A percentile compares a stretch with the other conserved stretches of the same genome.
Evolutionary conservation across 1,284 basidiomycete species (phyloP).

Genomic region (Erythrobasidium hasegawianum): DNA sequence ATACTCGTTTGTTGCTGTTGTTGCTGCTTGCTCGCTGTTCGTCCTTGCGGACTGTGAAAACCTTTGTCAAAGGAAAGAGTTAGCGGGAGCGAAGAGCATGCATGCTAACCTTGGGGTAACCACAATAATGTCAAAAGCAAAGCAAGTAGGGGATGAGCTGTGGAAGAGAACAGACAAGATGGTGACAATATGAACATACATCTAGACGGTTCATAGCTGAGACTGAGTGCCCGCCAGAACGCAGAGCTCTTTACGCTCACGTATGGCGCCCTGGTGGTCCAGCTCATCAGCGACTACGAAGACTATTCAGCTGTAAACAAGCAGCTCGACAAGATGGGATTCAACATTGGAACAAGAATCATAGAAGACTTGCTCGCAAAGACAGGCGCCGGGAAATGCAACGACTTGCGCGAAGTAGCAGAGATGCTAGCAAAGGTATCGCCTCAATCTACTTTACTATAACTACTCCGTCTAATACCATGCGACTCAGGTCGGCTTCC

Average conservation of each 20-base stretch:
- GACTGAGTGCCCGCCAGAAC: slow-evolving; percentile 55
- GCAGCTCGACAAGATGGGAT: slow-evolving; percentile 71
- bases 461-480: background rate
- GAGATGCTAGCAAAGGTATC: slow-evolving; percentile 84
- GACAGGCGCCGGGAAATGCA: slow-evolving; percentile 75
- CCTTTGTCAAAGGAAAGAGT: too few relatives aligned
- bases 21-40: too few relatives aligned
- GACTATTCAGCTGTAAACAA: slow-evolving; percentile 80
- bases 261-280: slow-evolving; percentile 95
- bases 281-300: slow-evolving; percentile 98
- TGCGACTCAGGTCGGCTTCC: slow-evolving; percentile 89
- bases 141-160: slow-evolving; percentile 35
- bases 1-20: too few relatives aligned
- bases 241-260: slow-evolving; percentile 95
- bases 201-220: too few relatives aligned
- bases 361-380: slow-evolving; percentile 97
- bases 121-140: slow-evolving; percentile 7
- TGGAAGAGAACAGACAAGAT: slow-evolving; percentile 38
- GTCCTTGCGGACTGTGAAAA: too few relatives aligned
- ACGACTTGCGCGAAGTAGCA: slow-evolving; percentile 87
- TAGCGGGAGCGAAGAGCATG: too few relatives aligned
- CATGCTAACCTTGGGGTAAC: too few relatives aligned
- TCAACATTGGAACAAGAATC: slow-evolving; percentile 92
- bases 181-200: slow-evolving; percentile 11
- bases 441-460: background rate